phyloP scores from a whole-genome alignment of 2,329 filamentous ascomycete genomes.

The Colletotrichum musicola region DNA sequence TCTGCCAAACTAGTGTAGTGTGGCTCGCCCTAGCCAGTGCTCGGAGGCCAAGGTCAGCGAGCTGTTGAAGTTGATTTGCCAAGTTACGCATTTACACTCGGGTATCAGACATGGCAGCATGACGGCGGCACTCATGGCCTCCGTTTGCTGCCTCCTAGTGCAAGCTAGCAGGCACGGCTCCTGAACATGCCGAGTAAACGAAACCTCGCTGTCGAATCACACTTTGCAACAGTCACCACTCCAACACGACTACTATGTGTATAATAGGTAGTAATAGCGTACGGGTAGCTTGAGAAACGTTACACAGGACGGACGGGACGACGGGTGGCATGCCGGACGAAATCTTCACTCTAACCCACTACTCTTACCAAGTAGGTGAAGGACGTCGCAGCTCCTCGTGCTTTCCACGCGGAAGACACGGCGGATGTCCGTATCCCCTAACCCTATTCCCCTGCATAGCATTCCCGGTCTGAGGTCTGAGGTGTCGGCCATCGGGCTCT shows the following conservation, averaged over 20 bases:
- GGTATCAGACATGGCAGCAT: conserved; percentile 1
- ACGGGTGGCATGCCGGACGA: too few species aligned
- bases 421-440: not conserved
- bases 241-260: too few species aligned
- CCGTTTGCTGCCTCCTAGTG: not conserved
- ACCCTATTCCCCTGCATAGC: too few species aligned
- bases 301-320: conserved; percentile 1
- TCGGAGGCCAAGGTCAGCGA: not conserved
- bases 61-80: not conserved
- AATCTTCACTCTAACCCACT: too few species aligned
- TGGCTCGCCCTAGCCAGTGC: not conserved
- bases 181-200: not conserved
- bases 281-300: conserved; percentile 7
- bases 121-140: not conserved
- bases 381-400: not conserved
- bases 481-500: too few species aligned
- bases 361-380: too few species aligned
- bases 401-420: not conserved
- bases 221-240: too few species aligned
- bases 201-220: too few species aligned
- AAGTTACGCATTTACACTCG: not conserved
- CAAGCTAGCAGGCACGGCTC: not conserved
- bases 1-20: not conserved
- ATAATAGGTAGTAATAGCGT: too few species aligned
- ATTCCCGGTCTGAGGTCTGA: too few species aligned